Evolutionary conservation across 306 rosid species (phyloP), one percentile per base, ranked within the genome.

Genomic region (Albizia julibrissin): DNA sequence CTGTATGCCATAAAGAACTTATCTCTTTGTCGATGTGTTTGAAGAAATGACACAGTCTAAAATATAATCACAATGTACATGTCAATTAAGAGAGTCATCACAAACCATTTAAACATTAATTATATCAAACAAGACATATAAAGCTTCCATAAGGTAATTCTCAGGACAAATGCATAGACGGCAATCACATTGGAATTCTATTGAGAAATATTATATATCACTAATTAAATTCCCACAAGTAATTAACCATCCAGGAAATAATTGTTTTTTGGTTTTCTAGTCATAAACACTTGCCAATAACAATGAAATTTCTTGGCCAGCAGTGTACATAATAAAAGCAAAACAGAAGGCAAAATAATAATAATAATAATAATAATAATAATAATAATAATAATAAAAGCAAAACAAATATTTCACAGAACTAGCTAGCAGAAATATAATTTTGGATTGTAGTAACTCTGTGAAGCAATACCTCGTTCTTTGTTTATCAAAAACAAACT

Each of bases 401-500:
- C 26, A 56, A 56, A 56, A 56, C 6, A 56, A n/a, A 8, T n/a
- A 10, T 56, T n/a, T 56, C 64, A 56, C 3, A n/a, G 29, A 56
- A 56, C 64, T n/a, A 18, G 22, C 64, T n/a, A 18, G 22, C 9
- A n/a, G 14, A 9, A 21, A n/a, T 56, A n/a, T 56, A 2, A 56
- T 7, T 7, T 10, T 2, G 8, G 8, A 37, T 6, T 2, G 10
- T 8, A n/a, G 62, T 8, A 2, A 56, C 29, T 56, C 14, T 26
- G n/a, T 56, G 29, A n/a, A 8, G 14, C 27, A 56, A 18, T 59
- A 29, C 27, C 21, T 1, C 1, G 12, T 33, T 24, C 8, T 59
- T 78, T 29, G 66, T 78, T 37, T 3, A 78, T 50, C 13, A 78
- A 22, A 44, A 68, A 47, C 15, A 78, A 33, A 49, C 75, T 67